A percentile compares a stretch with the other conserved stretches of the same genome.
Evolutionary conservation across 2,329 filamentous ascomycete genomes (phyloP).

Genomic region (Venturia carpophila): DNA sequence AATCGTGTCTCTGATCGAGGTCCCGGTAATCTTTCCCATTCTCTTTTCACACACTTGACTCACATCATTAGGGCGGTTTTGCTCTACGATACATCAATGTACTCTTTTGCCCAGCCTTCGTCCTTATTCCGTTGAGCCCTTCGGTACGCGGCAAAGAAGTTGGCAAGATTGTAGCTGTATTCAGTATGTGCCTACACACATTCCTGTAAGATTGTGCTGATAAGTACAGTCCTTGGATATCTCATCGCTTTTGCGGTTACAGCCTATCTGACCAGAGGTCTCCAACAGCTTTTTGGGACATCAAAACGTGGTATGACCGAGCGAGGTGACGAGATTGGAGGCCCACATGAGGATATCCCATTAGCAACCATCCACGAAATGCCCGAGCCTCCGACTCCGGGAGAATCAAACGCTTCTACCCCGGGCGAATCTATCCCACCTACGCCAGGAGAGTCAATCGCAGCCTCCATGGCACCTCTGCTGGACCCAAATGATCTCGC

Average conservation of each 20-base stretch:
- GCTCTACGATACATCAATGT: constrained; percentile 52
- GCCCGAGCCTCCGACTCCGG: not conserved
- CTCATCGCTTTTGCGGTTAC: constrained; percentile 45
- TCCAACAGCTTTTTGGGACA: constrained; percentile 46
- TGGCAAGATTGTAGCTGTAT: constrained; percentile 52
- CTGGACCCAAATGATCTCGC: constrained; percentile 1
- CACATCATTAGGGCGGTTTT: constrained; percentile 43
- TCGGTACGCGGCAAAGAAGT: constrained; percentile 48
- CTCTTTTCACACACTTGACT: constrained; percentile 15
- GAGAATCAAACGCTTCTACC: not conserved
- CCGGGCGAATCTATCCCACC: not conserved
- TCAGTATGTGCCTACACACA: constrained; percentile 35
- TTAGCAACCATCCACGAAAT: not conserved
- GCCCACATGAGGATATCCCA: not conserved
- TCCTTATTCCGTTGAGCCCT: constrained; percentile 50
- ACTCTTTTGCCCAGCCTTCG: constrained; percentile 53
- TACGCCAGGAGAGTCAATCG: not conserved
- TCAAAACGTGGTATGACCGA: constrained; percentile 47
- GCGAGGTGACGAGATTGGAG: constrained; percentile 45
- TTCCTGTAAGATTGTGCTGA: not conserved
- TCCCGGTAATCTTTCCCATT: constrained; percentile 40
- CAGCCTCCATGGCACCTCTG: not conserved
- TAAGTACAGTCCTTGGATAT: constrained; percentile 47
- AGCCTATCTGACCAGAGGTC: constrained; percentile 47
- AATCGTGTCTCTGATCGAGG: constrained; percentile 44